Evolutionary conservation across 2,329 filamentous ascomycete species (phyloP), one percentile per base, ranked within the genome.

Genomic region (Trichoderma gracile): DNA sequence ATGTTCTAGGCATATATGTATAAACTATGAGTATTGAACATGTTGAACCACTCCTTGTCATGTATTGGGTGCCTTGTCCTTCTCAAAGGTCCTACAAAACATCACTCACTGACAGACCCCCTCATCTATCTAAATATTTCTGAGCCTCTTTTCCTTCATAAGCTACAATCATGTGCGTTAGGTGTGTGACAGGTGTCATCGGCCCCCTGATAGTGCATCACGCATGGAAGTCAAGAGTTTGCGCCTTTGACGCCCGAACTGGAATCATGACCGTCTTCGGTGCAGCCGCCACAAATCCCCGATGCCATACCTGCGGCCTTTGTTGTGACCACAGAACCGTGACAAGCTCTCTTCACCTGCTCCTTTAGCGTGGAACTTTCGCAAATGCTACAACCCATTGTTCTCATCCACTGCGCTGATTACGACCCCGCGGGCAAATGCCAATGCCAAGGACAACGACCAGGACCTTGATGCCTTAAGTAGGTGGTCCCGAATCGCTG

Each of bases 351-450:
- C 10, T 17, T 19, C 50, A 63, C 52, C 60, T 62, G 58, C 47
- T 62, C 33, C 12, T 42, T 62, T 62, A 8, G 58, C 40, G 15
- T 46, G 47, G 58, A 54, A 62, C 58, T 62, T 61, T 61, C 47
- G 46, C 33, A 42, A 52, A 61, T 52, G 15, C 17, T 21, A 52
- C 57, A 43, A 8, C 52, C 15, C 9, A 19, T 33, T 42, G 33
- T 52, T 19, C 5, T 30, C n/a, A n/a, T 60, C 15, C 15, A n/a
- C 33, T 14, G 17, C 33, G n/a, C 21, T 19, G 21, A 2, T 4
- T 5, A 33, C n/a, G 17, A 42, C 15, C 30, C 43, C 43, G 25
- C 40, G 3, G 25, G 21, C 5, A 23, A 46, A 19, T 5, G 25
- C n/a, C 38, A 23, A 21, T 62, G 58, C 58, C 58, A 62, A 62